Evolutionary conservation across 2,329 filamentous ascomycete species (phyloP), one percentile per base, ranked within the genome.

Genomic region (Exophiala mesophila): DNA sequence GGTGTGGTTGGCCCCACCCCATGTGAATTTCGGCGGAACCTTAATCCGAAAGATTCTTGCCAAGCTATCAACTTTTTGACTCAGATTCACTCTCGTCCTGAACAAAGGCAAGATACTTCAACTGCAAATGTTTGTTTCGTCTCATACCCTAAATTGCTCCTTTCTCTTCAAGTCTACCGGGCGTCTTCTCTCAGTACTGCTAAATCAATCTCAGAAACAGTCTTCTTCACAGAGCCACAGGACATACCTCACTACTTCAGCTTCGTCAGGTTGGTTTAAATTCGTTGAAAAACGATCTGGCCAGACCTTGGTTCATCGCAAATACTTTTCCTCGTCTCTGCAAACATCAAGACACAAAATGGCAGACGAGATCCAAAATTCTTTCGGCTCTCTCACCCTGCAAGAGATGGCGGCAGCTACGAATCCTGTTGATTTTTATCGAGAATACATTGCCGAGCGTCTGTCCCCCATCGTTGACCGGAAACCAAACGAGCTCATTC

Each of bases 391-490:
- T 66, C 62, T 55, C 55, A 65, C 39, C 58, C 60, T 57, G 66
- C 62, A 43, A 19, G 45, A 51, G 26, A 47, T 61, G 43, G 44
- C 34, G 17, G 51, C 54, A 24, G 47, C 64, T 20, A 47, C 69
- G 55, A 71, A 71, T 58, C 67, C 68, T 7, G 60, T 71, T 32
- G 67, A 71, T 49, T 61, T 65, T 45, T 71, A 71, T 54, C 60
- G 68, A 44, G 60, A 64, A 46, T 65, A 71, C 48, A 67, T 71
- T 47, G 63, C 68, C 13, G 64, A 68, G 50, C 57, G 60, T 41
- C 42, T 71, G 44, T 60, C 58, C 29, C 58, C 63, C 30, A 57
- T 58, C 8, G 52, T 64, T 19, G 64, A 59, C 24, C 59, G 69
- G 28, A 64, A 69, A 19, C 53, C 62, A 4, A 55, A 61, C 40